phyloP scores from a whole-genome alignment of 768 basidiomycete species.

The Agaricus subrufescens region DNA sequence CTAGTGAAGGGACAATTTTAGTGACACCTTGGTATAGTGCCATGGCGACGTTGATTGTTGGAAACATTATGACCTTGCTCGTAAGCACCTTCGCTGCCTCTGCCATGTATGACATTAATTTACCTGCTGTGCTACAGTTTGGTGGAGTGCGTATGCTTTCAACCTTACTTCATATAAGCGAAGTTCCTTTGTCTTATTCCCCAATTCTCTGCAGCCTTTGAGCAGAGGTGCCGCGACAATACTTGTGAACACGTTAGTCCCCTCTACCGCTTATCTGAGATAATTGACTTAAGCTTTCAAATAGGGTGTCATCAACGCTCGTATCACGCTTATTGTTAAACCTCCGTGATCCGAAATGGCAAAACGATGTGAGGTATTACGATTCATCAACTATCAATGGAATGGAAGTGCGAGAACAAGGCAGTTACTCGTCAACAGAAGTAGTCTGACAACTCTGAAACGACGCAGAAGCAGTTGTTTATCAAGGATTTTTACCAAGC shows the following conservation, averaged over 20 bases:
- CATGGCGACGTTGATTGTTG: slow-evolving; percentile 1
- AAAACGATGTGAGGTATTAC: neutral
- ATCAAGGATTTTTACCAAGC: too few relatives aligned
- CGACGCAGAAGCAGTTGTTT: too few relatives aligned
- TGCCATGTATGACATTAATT: neutral
- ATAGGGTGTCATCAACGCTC: neutral
- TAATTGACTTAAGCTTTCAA: neutral
- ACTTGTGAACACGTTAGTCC: slow-evolving; percentile 22
- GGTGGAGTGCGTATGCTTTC: neutral
- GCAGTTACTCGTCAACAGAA: too few relatives aligned
- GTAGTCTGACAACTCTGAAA: too few relatives aligned
- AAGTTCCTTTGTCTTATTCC: neutral
- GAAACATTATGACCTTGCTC: slow-evolving; percentile 12
- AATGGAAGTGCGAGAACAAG: neutral
- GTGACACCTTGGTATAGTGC: neutral
- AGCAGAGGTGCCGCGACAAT: slow-evolving; percentile 18
- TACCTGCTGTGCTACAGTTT: neutral
- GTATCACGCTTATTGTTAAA: neutral
- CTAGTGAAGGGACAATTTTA: slow-evolving; percentile 9
- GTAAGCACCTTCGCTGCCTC: slow-evolving; percentile 3
- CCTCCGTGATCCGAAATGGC: neutral
- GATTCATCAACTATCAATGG: neutral
- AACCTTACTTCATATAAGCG: neutral
- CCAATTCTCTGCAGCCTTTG: slow-evolving; percentile 13
- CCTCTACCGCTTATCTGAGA: neutral